These are phyloP conservation scores for Symbiodinium pilosum DNA, from an alignment of 73 alveolate species.

Conservation along the genomic window DNA sequence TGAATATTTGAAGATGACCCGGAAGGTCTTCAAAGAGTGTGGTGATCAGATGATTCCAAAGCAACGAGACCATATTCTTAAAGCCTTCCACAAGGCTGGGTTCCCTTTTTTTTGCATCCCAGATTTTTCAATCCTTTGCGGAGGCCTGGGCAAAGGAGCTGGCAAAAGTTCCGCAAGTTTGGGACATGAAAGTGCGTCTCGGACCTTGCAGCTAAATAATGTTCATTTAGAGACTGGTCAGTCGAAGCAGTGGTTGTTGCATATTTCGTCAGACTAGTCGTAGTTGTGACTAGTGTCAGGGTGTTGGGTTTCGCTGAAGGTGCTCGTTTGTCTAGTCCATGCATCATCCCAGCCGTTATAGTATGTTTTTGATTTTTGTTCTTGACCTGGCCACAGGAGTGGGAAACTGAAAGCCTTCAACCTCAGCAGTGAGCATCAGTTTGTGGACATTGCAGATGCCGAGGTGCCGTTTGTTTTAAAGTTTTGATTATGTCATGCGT, in stretches of 20 bases:
- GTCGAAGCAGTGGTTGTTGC: too few relatives aligned
- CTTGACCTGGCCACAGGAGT: background rate
- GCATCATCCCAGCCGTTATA: too few relatives aligned
- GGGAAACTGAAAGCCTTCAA: background rate
- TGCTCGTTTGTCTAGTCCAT: too few relatives aligned
- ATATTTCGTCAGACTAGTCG: too few relatives aligned
- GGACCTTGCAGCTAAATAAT: too few relatives aligned
- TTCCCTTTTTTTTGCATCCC: background rate
- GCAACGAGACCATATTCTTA: background rate
- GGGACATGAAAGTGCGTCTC: background rate
- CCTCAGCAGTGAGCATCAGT: background rate
- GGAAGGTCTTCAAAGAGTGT: background rate
- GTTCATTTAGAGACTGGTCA: too few relatives aligned
- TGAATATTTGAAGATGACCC: background rate
- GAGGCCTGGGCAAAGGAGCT: background rate
- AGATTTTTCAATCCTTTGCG: background rate
- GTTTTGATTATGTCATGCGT: too few relatives aligned
- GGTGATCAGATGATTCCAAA: background rate
- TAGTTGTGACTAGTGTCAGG: too few relatives aligned
- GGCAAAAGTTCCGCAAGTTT: background rate
- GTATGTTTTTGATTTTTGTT: background rate
- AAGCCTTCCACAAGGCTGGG: background rate
- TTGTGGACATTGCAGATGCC: background rate
- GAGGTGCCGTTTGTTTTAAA: too few relatives aligned
- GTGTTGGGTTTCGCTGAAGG: too few relatives aligned